These are phyloP conservation scores for Kwoniella dejecticola DNA, from an alignment of 768 basidiomycete genomes.

Conservation along the genomic window DNA sequence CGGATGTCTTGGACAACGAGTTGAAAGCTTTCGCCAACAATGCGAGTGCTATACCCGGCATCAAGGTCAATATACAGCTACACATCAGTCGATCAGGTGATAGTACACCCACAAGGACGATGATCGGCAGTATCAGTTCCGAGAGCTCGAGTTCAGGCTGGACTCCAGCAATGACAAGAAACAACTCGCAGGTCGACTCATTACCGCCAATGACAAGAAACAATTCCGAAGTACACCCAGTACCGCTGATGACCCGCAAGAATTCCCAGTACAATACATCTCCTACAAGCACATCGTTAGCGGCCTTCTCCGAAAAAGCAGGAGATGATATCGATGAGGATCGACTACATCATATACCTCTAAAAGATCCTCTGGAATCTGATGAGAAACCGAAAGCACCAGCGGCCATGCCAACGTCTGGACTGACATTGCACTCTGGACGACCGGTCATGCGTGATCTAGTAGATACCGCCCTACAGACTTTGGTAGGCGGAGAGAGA, in stretches of 20 bases:
- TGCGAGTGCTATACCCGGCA: background rate
- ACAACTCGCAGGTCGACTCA: background rate
- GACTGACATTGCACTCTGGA: slow-evolving; percentile 8
- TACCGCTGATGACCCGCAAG: too few relatives aligned
- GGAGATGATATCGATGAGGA: too few relatives aligned
- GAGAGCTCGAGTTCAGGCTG: too few relatives aligned
- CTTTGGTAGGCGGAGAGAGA: slow-evolving; percentile 18
- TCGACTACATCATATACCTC: too few relatives aligned
- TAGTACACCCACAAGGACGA: background rate
- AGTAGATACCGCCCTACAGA: background rate
- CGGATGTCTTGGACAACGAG: slow-evolving; percentile 24
- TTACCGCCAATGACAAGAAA: background rate
- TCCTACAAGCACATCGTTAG: background rate
- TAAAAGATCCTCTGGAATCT: too few relatives aligned
- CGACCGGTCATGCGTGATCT: slow-evolving; percentile 20
- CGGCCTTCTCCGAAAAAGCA: background rate
- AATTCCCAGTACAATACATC: too few relatives aligned
- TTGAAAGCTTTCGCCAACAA: slow-evolving; percentile 6
- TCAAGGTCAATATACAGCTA: background rate
- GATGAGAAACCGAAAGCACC: background rate
- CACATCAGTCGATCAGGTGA: slow-evolving; percentile 8
- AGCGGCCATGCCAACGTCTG: background rate
- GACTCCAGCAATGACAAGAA: background rate
- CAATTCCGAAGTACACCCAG: background rate
- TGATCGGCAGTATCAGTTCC: too few relatives aligned